These are phyloP conservation scores for Ottelia alismoides DNA, from an alignment of 106 monocot species.

Conservation along the genomic window DNA sequence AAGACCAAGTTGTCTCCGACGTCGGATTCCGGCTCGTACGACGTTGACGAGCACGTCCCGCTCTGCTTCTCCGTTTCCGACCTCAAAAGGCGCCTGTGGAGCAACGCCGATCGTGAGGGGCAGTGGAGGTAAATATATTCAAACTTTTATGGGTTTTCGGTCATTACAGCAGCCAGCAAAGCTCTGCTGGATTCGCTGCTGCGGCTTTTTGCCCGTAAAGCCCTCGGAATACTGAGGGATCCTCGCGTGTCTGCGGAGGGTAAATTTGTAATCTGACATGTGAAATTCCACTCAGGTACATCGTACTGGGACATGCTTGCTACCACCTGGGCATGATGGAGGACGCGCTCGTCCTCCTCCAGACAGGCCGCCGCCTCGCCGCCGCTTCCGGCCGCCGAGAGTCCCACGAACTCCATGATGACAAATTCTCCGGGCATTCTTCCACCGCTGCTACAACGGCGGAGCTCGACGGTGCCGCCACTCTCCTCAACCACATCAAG, in stretches of 20 bases:
- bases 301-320: conserved; percentile 76
- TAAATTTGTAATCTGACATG: too few species aligned
- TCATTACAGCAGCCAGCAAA: too few species aligned
- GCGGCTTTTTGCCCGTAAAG: too few species aligned
- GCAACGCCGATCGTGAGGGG: conserved; percentile 28
- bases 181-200: too few species aligned
- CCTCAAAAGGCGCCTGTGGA: conserved; percentile 49
- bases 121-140: conserved; percentile 99
- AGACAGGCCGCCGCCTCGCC: conserved; percentile 70
- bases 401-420: neutral
- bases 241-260: too few species aligned
- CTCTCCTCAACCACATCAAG: conserved; percentile 72
- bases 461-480: conserved; percentile 39
- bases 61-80: conserved; percentile 69
- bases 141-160: too few species aligned
- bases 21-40: too few species aligned
- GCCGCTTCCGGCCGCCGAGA: conserved; percentile 45
- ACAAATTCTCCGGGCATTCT: too few species aligned
- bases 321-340: conserved; percentile 88
- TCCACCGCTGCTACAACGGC: conserved; percentile 3
- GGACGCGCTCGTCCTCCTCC: conserved; percentile 88
- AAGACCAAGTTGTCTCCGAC: too few species aligned
- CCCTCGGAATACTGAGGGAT: too few species aligned
- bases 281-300: conserved; percentile 82
- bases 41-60: too few species aligned